Evolutionary conservation across 2,329 filamentous ascomycete species (phyloP), one percentile per base, ranked within the genome.

Genomic region (Stachybotrys chartarum): DNA sequence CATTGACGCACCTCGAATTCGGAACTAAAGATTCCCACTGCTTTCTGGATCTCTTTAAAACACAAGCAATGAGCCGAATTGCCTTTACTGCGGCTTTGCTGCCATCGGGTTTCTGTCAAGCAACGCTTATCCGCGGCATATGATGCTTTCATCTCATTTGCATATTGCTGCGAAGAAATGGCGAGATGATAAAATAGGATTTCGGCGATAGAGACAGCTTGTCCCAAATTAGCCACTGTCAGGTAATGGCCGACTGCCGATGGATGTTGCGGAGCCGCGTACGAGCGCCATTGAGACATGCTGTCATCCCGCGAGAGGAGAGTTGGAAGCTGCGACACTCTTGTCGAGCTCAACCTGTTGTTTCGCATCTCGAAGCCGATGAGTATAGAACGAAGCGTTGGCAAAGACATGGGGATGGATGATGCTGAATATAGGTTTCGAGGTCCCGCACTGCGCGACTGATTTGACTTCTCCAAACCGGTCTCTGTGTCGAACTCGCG

Each of bases 381-480:
- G 7, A 55, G 49, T 7, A 55, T 47, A 46, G 48, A 51, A 16
- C 32, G 54, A 45, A 55, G 45, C 8, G 54, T 42, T 6, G 49
- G 8, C 31, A 55, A 17, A 6, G 54, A 55, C 12, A 55, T n/a
- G 16, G 54, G 54, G 30, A 31, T 31, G 12, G 18, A 50, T 50
- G 48, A 12, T 6, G 24, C n/a, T 50, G 48, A 30, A 30, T 24
- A 30, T 31, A 47, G 18, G 24, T 42, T 42, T 45, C 42, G 51
- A 17, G 42, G 16, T 30, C 35, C 30, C 18, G 17, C 32, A 7
- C 39, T 24, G 44, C 18, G 24, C 45, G 30, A 24, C 42, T n/a
- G 16, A 30, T 24, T 18, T 30, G 30, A 16, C 35, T 60, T 55
- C 7, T 30, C 11, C 16, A 61, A 30, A 24, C 16, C n/a, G 17